Evolutionary conservation across 2,329 filamentous ascomycete species (phyloP), one percentile per base, ranked within the genome.

Genomic region (Sarocladium kiliense): DNA sequence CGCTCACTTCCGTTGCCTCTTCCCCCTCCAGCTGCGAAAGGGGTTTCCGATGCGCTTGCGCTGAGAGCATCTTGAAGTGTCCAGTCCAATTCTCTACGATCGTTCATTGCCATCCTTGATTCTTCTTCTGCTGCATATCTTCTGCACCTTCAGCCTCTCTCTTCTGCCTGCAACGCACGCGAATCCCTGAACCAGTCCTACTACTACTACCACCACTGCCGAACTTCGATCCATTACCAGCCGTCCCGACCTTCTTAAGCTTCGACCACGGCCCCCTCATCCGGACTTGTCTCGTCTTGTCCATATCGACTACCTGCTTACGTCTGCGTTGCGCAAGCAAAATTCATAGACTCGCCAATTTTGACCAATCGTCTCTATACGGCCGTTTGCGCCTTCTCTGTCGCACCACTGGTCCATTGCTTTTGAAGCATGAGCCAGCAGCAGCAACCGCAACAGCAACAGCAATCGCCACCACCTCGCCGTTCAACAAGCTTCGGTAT

Each of bases 401-500:
- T 49, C 25, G 44, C 25, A 27, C 26, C 23, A 61, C 54, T 61
- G 58, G 59, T 60, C 63, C 36, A 49, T 50, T 51, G 57, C 60
- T 55, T 63, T 62, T 61, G 57, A 63, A 70, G 63, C 61, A 69
- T 68, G 64, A 68, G 62, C 62, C 58, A 61, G 27, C 56, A 51
- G 14, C 27, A 34, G 30, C 30, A 51, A 16, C 47, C 26, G 14
- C 25, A 5, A 18, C 25, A 30, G 34, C 34, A 41, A 18, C 50
- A 39, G 18, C 47, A 51, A 19, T 36, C 26, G 47, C 59, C 61
- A 53, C 62, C 61, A 55, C 62, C 65, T 61, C 68, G 64, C 60
- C 68, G 67, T 56, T 64, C 77, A 61, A 53, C 50, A 23, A 79
- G 74, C 64, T 73, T 81, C 71, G 76, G 77, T 64, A 79, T 80